phyloP scores from a whole-genome alignment of 1,139 yeast species.

The Zygoascus sp. region DNA sequence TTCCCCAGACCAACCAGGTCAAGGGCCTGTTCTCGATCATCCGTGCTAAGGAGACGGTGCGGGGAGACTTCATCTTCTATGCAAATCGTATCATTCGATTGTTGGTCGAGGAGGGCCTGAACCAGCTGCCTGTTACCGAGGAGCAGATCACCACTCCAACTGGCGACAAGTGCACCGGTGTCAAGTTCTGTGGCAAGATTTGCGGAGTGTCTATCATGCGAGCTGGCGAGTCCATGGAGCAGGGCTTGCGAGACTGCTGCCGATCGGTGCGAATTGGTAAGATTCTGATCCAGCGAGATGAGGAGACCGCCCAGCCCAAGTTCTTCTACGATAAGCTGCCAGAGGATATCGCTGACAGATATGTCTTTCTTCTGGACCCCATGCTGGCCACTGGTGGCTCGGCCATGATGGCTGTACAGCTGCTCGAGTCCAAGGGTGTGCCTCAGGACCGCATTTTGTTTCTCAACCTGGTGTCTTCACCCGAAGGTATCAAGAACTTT shows the following conservation, averaged over 20 bases:
- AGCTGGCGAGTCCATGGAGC: constrained; percentile 99
- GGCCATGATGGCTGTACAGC: constrained; percentile 96
- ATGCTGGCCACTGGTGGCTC: constrained; percentile 99
- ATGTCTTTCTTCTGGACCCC: constrained; percentile 88
- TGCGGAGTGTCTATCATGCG: constrained; percentile 97
- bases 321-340: constrained; percentile 87
- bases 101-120: constrained; percentile 90
- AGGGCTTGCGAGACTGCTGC: constrained; percentile 94
- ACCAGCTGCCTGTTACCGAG: constrained; percentile 80
- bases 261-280: constrained; percentile 94
- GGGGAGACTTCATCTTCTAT: constrained; percentile 92
- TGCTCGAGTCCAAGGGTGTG: constrained; percentile 79
- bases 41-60: constrained; percentile 68
- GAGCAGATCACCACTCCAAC: constrained; percentile 70
- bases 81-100: constrained; percentile 90
- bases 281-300: constrained; percentile 93
- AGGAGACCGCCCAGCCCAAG: constrained; percentile 64
- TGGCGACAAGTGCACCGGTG: constrained; percentile 69
- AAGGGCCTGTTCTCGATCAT: constrained; percentile 45
- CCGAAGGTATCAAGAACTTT: constrained; percentile 84
- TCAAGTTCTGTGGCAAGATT: constrained; percentile 79
- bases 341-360: constrained; percentile 80
- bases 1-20: constrained; percentile 11
- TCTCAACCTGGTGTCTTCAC: constrained; percentile 85
- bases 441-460: constrained; percentile 81